These are phyloP conservation scores for Rhizopogon vesiculosus DNA, from an alignment of 768 basidiomycete species.

Conservation along the genomic window DNA sequence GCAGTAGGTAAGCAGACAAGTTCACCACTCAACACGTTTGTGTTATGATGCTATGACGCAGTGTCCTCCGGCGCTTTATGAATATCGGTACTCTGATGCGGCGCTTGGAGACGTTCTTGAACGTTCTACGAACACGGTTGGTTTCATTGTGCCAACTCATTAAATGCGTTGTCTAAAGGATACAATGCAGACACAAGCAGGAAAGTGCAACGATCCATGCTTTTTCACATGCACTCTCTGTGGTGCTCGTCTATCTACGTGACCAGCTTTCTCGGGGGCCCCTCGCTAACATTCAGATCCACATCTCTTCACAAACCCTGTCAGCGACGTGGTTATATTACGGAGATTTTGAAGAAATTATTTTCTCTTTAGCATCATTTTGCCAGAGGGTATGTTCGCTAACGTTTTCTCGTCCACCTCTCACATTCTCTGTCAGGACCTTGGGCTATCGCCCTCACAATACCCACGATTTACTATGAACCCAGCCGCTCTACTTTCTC, in stretches of 20 bases:
- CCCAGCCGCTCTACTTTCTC: conserved; percentile 51
- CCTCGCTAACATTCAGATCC: conserved; percentile 17
- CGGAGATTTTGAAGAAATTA: conserved; percentile 41
- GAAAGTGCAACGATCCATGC: conserved; percentile 58
- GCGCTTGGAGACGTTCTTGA: conserved; percentile 55
- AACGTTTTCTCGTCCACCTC: neutral
- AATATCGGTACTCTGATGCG: conserved; percentile 64
- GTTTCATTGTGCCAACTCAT: conserved; percentile 7
- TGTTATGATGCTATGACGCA: conserved; percentile 19
- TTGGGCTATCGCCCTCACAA: conserved; percentile 25
- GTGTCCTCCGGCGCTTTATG: conserved; percentile 58
- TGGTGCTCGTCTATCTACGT: conserved; percentile 48
- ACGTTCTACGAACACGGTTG: conserved; percentile 46
- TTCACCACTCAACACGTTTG: neutral
- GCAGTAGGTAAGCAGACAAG: conserved; percentile 42
- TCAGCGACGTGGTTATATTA: conserved; percentile 48
- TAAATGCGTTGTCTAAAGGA: neutral
- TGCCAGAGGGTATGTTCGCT: conserved; percentile 50
- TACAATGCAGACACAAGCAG: conserved; percentile 33
- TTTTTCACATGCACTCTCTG: conserved; percentile 60
- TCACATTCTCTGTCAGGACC: conserved; percentile 19
- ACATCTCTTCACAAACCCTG: conserved; percentile 17
- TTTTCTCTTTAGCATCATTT: conserved; percentile 50
- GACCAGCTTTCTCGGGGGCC: conserved; percentile 37
- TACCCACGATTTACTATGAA: conserved; percentile 41